Percentiles rank a stretch among this genome's conserved stretches.
Evolutionary conservation across 441 rosid species (phyloP).

Genomic region (Populus hybrid): DNA sequence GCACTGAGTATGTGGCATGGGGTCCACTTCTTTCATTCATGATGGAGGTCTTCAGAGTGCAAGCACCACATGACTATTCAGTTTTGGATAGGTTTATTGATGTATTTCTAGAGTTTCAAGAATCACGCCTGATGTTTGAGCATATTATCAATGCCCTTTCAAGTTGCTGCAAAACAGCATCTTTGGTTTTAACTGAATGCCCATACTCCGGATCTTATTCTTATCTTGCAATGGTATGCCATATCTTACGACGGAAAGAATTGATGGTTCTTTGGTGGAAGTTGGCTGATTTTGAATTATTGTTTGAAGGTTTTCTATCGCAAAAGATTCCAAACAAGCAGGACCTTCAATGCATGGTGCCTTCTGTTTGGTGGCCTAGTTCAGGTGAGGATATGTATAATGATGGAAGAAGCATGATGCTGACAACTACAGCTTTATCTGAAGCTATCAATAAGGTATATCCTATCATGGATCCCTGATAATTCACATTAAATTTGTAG

Average conservation of each 20-base stretch:
- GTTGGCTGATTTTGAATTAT: constrained; percentile 62
- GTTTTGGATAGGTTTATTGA: constrained; percentile 74
- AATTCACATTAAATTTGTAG: background rate
- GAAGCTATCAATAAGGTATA: constrained; percentile 81
- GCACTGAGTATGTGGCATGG: constrained; percentile 69
- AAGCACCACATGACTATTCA: constrained; percentile 74
- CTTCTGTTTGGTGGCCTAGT: constrained; percentile 99
- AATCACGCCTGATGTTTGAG: constrained; percentile 56
- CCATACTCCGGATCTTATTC: constrained; percentile 95
- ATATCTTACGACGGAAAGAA: constrained; percentile 70
- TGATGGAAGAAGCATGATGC: constrained; percentile 71
- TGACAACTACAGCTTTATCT: constrained; percentile 73
- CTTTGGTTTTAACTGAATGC: constrained; percentile 66
- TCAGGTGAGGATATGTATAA: constrained; percentile 74
- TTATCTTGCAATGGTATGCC: constrained; percentile 83
- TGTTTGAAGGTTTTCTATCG: constrained; percentile 88
- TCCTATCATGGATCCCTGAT: background rate
- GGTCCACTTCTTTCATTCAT: constrained; percentile 79
- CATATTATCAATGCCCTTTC: constrained; percentile 70
- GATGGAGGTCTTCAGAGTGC: constrained; percentile 68
- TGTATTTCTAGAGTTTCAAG: constrained; percentile 62
- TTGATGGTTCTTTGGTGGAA: constrained; percentile 93
- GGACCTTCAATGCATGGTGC: constrained; percentile 84
- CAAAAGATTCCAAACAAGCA: constrained; percentile 72
- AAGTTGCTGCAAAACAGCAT: constrained; percentile 73